Evolutionary conservation across 2,329 filamentous ascomycete genomes (phyloP).

Genomic region (Xylaria polymorpha): DNA sequence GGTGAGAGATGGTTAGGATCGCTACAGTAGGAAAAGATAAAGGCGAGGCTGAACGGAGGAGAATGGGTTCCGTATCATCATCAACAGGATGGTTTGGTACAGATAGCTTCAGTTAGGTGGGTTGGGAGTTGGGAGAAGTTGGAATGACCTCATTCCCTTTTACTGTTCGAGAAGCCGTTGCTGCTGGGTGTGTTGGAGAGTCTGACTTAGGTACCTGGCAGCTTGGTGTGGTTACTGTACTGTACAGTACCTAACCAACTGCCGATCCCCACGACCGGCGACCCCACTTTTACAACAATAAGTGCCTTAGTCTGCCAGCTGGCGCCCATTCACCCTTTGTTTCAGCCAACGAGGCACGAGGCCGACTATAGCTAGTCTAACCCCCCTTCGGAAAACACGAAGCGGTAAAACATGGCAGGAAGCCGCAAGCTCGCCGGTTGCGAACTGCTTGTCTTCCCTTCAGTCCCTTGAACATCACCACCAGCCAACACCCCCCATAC

Average conservation of each 20-base stretch:
- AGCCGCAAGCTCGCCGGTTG: slow-evolving; percentile 43
- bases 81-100: not conserved
- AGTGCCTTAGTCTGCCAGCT: slow-evolving; percentile 6
- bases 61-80: slow-evolving; percentile 8
- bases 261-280: not conserved
- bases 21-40: not conserved
- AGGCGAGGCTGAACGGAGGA: slow-evolving; percentile 7
- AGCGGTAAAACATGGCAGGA: slow-evolving; percentile 44
- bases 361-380: not conserved
- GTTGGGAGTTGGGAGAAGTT: slow-evolving; percentile 11
- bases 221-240: not conserved
- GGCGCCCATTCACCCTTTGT: not conserved
- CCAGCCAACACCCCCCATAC: not conserved
- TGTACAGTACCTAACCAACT: not conserved
- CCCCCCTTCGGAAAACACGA: slow-evolving; percentile 14
- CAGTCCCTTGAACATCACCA: slow-evolving; percentile 6
- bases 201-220: not conserved
- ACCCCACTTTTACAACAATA: slow-evolving; percentile 3
- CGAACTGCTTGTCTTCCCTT: slow-evolving; percentile 22
- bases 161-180: not conserved
- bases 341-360: not conserved
- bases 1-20: not conserved
- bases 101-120: not conserved
- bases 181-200: not conserved
- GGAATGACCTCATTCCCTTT: slow-evolving; percentile 44